Conservation (phyloP, 768 basidiomycete genomes). For the Hysterangium stoloniferum region DNA sequence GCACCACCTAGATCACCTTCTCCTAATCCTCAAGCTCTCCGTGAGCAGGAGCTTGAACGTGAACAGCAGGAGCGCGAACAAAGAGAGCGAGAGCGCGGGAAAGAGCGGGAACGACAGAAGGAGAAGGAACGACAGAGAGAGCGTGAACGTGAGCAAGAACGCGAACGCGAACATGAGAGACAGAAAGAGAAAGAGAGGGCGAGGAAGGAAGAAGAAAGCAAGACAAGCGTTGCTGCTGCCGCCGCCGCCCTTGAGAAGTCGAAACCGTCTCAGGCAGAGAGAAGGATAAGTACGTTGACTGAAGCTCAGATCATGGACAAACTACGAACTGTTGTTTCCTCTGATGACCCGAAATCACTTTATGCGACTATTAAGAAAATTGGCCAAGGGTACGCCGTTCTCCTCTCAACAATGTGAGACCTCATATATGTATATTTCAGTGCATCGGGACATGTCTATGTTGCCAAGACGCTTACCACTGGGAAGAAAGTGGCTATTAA, state of each 20-base stretch:
- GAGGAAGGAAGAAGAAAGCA: slow-evolving; percentile 37
- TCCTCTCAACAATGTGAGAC: slow-evolving; percentile 13
- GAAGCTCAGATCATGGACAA: slow-evolving; percentile 99
- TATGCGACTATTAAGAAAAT: slow-evolving; percentile 99
- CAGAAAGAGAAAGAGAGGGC: slow-evolving; percentile 19
- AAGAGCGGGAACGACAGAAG: slow-evolving; percentile 14
- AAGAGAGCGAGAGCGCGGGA: slow-evolving; percentile 25
- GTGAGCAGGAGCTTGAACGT: slow-evolving; percentile 31
- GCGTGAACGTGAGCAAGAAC: slow-evolving; percentile 25
- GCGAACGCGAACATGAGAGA: slow-evolving; percentile 12
- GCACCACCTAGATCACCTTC: slow-evolving; percentile 21
- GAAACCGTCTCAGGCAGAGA: slow-evolving; percentile 51
- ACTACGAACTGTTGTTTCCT: slow-evolving; percentile 77
- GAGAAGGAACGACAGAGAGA: slow-evolving; percentile 28
- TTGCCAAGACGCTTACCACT: slow-evolving; percentile 81
- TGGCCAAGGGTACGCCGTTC: slow-evolving; percentile 79
- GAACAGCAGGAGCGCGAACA: slow-evolving; percentile 17
- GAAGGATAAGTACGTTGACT: slow-evolving; percentile 92
- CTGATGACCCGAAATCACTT: slow-evolving; percentile 79
- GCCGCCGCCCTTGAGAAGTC: slow-evolving; percentile 58
- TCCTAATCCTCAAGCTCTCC: slow-evolving; percentile 24
- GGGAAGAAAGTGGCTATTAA: slow-evolving; percentile 94
- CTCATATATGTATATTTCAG: slow-evolving; percentile 33
- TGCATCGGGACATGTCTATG: slow-evolving; percentile 96
- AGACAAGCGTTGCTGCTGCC: slow-evolving; percentile 58